Base-by-base conservation (phyloP, 2,329 filamentous ascomycete species). In the Alternaria dauci region DNA sequence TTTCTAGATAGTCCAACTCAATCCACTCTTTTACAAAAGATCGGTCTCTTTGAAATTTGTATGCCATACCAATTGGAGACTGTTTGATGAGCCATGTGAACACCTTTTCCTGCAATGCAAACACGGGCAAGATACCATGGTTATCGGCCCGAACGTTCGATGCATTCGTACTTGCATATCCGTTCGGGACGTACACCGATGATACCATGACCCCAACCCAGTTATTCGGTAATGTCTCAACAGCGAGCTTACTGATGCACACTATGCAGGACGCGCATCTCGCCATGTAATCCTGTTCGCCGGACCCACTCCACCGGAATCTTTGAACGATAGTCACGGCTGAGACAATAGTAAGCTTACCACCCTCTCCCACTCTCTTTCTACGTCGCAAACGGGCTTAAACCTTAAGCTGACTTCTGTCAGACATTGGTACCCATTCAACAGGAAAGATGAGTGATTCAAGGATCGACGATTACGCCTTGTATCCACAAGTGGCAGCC, bases 321-420 rank as follows among this genome's bases (percentile, higher is more conserved):
- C 14, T 30, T 30, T 11, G 28, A 20, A 11, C 14, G 44, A 36
- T 14, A 44, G 32, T 36, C n/a, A 50, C 28, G 43, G 56, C 44
- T 59, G 56, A 59, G 56, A 55, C 56, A 59, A 36, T 46, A 34
- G 51, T 59, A 59, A 59, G 56, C 56, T 59, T 32, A 59, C 56
- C 16, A 14, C 23, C 36, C 38, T 28, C 12, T 23, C 14, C 14
- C 25, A 47, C 8, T 8, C 26, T 51, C 18, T 12, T 16, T 26
- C 16, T 51, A 11, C 16, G 11, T 9, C 4, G 36, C 16, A 23
- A 39, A 36, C 55, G 23, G 16, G 25, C 20, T 32, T n/a, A 42
- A 42, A 42, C 39, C 39, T 42, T 42, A 42, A 42, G 39, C 39
- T 25, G 39, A 42, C 20, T 8, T 42, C 20, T 16, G 39, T 42